Conservation (phyloP, 306 rosid genomes). For the Trifolium repens region DNA sequence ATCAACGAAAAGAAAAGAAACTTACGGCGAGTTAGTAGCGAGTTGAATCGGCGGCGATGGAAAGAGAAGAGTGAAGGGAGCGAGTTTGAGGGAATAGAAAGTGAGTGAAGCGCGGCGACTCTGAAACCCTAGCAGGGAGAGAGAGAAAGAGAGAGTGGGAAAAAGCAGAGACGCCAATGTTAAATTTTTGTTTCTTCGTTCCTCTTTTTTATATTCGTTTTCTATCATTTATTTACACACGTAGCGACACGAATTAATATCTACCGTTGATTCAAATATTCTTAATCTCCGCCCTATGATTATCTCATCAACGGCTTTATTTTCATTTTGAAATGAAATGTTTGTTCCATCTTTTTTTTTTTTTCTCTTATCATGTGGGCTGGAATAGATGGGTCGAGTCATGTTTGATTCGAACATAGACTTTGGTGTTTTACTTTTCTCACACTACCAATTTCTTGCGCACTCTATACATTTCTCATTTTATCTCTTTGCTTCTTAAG, state of each 20-base stretch:
- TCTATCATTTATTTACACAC: conserved; percentile 24
- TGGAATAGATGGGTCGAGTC: too few relatives aligned
- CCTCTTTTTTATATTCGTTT: conserved; percentile 43
- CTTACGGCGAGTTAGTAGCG: conserved; percentile 47
- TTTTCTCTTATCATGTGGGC: background rate
- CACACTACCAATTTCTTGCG: too few relatives aligned
- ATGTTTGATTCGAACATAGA: too few relatives aligned
- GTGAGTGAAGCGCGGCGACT: conserved; percentile 61
- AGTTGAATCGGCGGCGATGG: conserved; percentile 47
- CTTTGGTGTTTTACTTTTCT: too few relatives aligned
- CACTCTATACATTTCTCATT: too few relatives aligned
- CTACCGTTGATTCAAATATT: conserved; percentile 43
- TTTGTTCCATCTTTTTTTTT: background rate
- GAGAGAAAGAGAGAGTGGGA: conserved; percentile 51
- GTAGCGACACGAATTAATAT: background rate
- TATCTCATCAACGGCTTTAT: conserved; percentile 44
- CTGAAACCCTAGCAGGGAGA: conserved; percentile 85
- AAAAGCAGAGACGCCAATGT: conserved; percentile 60
- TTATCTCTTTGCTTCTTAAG: too few relatives aligned
- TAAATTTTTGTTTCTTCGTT: conserved; percentile 35
- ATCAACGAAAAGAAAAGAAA: background rate
- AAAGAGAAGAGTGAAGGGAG: background rate
- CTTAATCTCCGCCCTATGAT: conserved; percentile 24
- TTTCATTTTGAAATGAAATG: conserved; percentile 49
- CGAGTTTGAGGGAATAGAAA: conserved; percentile 25